A percentile compares a stretch with the other conserved stretches of the same genome.
phyloP scores from a whole-genome alignment of 192 early-diverging fungal genomes.

The Coemansia sp. region DNA sequence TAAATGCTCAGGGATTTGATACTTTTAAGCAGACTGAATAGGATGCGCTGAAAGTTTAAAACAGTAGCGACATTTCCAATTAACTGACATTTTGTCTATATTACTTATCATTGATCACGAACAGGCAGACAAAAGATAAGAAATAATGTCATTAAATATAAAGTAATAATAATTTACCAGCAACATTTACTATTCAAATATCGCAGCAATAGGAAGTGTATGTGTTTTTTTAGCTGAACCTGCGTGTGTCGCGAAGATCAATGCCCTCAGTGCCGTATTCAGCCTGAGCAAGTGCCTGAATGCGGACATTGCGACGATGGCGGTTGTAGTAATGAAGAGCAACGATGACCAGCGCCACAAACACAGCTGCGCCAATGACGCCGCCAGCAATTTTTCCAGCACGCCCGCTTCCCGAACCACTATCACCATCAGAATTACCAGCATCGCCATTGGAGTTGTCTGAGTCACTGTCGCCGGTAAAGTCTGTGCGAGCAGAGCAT shows the following conservation, averaged over 20 bases:
- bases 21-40: too few relatives aligned
- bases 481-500: conserved; percentile 33
- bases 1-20: too few relatives aligned
- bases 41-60: too few relatives aligned
- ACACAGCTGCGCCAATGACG: conserved; percentile 26
- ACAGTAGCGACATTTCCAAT: too few relatives aligned
- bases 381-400: conserved; percentile 47
- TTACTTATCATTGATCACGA: background rate
- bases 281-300: conserved; percentile 27
- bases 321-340: conserved; percentile 47
- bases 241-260: conserved; percentile 16
- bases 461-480: conserved; percentile 17
- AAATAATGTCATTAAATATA: background rate
- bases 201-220: background rate
- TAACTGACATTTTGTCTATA: background rate
- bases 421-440: background rate
- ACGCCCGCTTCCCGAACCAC: conserved; percentile 15
- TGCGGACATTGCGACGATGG: conserved; percentile 28
- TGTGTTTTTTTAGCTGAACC: conserved; percentile 10
- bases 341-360: conserved; percentile 29
- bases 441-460: background rate
- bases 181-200: background rate
- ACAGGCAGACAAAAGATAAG: background rate
- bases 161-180: background rate
- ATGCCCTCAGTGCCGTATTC: conserved; percentile 34